These are phyloP conservation scores for Musa beccarii DNA, from an alignment of 176 grass and related monocot genomes.

Conservation along the genomic window DNA sequence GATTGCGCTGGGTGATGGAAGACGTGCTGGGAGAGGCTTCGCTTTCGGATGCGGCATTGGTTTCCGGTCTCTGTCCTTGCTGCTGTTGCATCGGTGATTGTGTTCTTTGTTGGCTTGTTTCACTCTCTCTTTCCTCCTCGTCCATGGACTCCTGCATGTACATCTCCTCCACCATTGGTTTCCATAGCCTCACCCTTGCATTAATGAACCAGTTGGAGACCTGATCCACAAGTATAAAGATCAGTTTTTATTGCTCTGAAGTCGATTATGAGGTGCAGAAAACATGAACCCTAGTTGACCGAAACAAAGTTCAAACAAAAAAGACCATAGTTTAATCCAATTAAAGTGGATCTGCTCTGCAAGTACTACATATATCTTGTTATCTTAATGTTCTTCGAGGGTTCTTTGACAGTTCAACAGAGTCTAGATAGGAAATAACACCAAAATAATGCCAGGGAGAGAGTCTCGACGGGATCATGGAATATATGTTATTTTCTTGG, in stretches of 20 bases:
- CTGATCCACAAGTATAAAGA: constrained; percentile 15
- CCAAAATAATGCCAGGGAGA: too few relatives aligned
- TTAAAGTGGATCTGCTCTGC: too few relatives aligned
- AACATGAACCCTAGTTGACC: too few relatives aligned
- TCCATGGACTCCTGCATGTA: constrained; percentile 41
- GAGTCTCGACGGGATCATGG: too few relatives aligned
- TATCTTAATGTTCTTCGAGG: too few relatives aligned
- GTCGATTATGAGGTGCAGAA: too few relatives aligned
- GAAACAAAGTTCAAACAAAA: too few relatives aligned
- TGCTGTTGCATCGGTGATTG: constrained; percentile 27
- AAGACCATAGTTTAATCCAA: too few relatives aligned
- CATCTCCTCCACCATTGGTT: constrained; percentile 99
- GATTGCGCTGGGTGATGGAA: not conserved
- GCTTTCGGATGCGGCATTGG: constrained; percentile 16
- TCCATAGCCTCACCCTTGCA: constrained; percentile 92
- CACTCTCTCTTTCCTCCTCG: not conserved
- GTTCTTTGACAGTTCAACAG: too few relatives aligned
- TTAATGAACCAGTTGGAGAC: constrained; percentile 99
- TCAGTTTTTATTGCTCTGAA: not conserved
- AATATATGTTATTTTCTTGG: too few relatives aligned
- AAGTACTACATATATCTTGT: too few relatives aligned
- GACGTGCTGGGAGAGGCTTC: not conserved
- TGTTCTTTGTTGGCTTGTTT: constrained; percentile 22
- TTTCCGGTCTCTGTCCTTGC: constrained; percentile 22
- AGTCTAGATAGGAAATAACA: too few relatives aligned